Conservation (phyloP, 768 basidiomycete species). For the Arthromyces matolae region DNA sequence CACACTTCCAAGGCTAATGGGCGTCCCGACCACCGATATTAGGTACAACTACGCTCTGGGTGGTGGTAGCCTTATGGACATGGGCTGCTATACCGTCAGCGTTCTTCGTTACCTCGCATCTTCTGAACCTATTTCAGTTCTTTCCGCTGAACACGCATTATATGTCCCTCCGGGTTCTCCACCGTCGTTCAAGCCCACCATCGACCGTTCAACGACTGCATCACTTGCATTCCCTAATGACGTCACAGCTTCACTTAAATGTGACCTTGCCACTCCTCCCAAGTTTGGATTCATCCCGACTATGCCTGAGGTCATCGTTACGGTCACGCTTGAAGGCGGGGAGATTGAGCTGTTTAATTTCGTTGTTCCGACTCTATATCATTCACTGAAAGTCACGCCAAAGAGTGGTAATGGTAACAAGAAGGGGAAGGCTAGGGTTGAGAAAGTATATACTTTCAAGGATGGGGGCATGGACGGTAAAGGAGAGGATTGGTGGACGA, state of each 20-base stretch:
- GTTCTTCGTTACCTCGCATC: conserved; percentile 45
- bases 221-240: conserved; percentile 28
- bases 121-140: conserved; percentile 38
- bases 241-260: conserved; percentile 33
- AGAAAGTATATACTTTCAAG: conserved; percentile 41
- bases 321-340: conserved; percentile 42
- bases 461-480: conserved; percentile 38
- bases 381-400: conserved; percentile 42
- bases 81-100: conserved; percentile 53
- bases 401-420: conserved; percentile 20
- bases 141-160: conserved; percentile 29
- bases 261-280: conserved; percentile 29
- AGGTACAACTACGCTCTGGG: conserved; percentile 52
- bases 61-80: conserved; percentile 64
- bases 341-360: conserved; percentile 40
- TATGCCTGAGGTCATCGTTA: conserved; percentile 32
- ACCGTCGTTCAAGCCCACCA: conserved; percentile 20
- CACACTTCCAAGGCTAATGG: conserved; percentile 28
- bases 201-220: conserved; percentile 30
- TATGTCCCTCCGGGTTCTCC: conserved; percentile 25
- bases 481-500: conserved; percentile 59
- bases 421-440: conserved; percentile 28
- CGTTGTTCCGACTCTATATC: conserved; percentile 42
- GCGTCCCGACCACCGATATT: conserved; percentile 41
- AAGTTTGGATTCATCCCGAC: conserved; percentile 33